phyloP scores from a whole-genome alignment of 805 yeast genomes.

The Wickerhamiella sergipiensis region DNA sequence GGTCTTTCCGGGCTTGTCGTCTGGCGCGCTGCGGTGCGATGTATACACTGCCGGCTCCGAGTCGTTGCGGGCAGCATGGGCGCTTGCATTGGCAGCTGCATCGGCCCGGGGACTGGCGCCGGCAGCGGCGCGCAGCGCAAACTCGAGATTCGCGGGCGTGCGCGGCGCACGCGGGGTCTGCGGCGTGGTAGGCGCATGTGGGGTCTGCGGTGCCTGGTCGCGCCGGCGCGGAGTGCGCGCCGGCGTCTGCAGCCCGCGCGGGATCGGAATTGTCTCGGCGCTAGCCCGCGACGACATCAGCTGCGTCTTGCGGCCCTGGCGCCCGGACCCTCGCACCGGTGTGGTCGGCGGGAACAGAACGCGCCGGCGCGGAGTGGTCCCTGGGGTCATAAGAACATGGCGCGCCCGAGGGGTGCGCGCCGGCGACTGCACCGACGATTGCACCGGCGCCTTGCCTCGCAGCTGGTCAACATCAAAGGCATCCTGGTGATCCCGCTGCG shows the following conservation, averaged over 20 bases:
- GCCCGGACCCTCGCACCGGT: constrained; percentile 18
- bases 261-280: not conserved
- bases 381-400: constrained; percentile 6
- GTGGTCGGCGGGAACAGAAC: constrained; percentile 16
- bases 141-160: not conserved
- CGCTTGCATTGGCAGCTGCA: too few species aligned
- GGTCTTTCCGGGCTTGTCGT: not conserved
- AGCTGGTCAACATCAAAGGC: not conserved
- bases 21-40: not conserved
- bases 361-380: constrained; percentile 12
- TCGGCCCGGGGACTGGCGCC: not conserved
- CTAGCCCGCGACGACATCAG: not conserved
- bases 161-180: not conserved
- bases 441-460: not conserved
- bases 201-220: not conserved
- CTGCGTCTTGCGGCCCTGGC: constrained; percentile 7
- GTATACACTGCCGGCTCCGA: constrained; percentile 1
- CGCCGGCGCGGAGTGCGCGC: not conserved
- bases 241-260: not conserved
- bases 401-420: not conserved
- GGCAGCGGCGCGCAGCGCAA: not conserved
- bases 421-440: not conserved
- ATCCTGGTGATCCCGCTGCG: constrained; percentile 6
- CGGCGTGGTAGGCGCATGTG: not conserved
- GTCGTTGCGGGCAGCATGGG: not conserved